Evolutionary conservation across 2,329 filamentous ascomycete genomes (phyloP), one percentile per base, ranked within the genome.

Genomic region (Rutstroemia sydowiana): DNA sequence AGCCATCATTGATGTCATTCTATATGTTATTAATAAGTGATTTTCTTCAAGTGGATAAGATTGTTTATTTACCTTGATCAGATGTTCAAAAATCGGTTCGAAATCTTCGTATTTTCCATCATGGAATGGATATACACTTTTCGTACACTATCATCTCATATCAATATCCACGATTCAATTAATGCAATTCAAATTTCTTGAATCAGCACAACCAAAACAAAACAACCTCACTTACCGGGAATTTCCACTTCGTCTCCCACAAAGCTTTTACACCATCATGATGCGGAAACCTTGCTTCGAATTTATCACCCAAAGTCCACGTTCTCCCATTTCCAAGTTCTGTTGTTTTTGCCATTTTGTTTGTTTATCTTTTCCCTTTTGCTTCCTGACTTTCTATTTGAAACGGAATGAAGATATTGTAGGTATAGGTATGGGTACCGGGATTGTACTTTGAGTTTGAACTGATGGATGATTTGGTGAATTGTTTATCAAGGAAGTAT

Each of bases 221-320:
- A n/a, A n/a, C n/a, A n/a, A n/a, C n/a, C n/a, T n/a, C n/a, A 47
- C 76, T 52, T 69, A 84, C 81, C 5, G 82, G 82, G 59, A 76
- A 72, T 68, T 82, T 82, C 85, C 85, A 90, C 68, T 87, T 88
- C 6, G 81, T 86, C 69, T 87, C 82, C 85, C 87, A 90, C 26
- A 87, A 69, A 9, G 75, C 75, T 62, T 77, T 71, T 58, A 84
- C 81, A 2, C 60, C 59, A 13, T 59, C 46, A 13, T 63, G 61
- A 53, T 63, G 61, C 11, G 55, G 51, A 52, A 60, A 18, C 14
- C 39, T 40, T 9, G 48, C 42, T 11, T 46, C 48, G 26, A 51
- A 51, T 14, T 40, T 51, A 18, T 51, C 42, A 13, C 48, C 48
- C 26, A 51, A 46, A 11, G 48, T 51, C 48, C 48, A 51, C 18